A percentile compares a stretch with the other conserved stretches of the same genome.
These are phyloP conservation scores for Diaporthe sp. DNA, from an alignment of 2,329 filamentous ascomycete genomes.

Conservation along the genomic window DNA sequence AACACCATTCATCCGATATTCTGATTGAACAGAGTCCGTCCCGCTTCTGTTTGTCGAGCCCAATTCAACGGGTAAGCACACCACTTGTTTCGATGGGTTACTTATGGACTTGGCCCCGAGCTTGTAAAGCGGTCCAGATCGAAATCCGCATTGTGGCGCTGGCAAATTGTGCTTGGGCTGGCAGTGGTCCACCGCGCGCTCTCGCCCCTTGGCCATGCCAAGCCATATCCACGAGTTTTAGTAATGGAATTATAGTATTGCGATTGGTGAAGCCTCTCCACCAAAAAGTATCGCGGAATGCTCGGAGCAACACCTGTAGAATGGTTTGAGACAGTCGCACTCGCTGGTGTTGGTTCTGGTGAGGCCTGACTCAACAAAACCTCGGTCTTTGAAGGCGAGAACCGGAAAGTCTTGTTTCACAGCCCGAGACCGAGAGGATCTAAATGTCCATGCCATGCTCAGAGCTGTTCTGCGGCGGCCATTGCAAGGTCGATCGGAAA, in stretches of 20 bases:
- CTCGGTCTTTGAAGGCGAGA: background rate
- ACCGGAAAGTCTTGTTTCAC: background rate
- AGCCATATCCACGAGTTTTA: constrained; percentile 2
- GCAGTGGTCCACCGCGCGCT: constrained; percentile 3
- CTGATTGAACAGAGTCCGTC: constrained; percentile 4
- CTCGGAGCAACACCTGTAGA: background rate
- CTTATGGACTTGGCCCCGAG: constrained; percentile 21
- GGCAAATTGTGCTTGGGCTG: background rate
- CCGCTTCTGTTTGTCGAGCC: constrained; percentile 3
- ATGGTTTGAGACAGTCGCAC: background rate
- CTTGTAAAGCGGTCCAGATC: constrained; percentile 19
- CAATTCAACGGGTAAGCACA: constrained; percentile 25
- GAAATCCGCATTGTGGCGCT: background rate
- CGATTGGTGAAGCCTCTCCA: constrained; percentile 24
- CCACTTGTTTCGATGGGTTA: constrained; percentile 23
- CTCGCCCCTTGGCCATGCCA: constrained; percentile 3
- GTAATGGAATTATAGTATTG: constrained; percentile 4
- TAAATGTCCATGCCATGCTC: background rate
- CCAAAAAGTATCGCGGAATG: constrained; percentile 17
- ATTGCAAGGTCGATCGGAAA: no score
- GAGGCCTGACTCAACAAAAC: background rate
- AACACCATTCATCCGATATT: constrained; percentile 20
- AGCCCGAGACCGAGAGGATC: background rate
- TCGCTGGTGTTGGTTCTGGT: background rate
- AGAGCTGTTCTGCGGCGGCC: background rate